These are phyloP conservation scores for Eutrema salsugineum DNA, from an alignment of 441 rosid genomes.

Conservation along the genomic window DNA sequence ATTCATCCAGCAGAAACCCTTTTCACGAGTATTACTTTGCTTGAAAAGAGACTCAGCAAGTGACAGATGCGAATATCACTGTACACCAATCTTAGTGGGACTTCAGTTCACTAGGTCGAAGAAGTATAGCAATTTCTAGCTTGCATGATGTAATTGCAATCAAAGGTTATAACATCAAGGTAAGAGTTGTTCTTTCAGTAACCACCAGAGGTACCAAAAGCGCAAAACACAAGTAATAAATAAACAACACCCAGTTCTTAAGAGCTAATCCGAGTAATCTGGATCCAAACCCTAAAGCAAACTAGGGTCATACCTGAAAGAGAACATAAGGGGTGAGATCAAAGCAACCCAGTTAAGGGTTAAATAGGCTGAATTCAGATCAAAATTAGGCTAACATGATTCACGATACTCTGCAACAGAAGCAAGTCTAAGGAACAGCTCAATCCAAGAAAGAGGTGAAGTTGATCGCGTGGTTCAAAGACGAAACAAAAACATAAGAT, in stretches of 20 bases:
- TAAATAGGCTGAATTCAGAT: neutral
- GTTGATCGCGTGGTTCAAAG: neutral
- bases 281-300: conserved; percentile 11
- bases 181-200: neutral
- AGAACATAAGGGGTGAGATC: neutral
- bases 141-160: neutral
- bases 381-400: too few relatives aligned
- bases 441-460: neutral
- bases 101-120: neutral
- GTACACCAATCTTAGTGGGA: neutral
- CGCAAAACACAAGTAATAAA: neutral
- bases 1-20: neutral
- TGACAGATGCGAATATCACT: neutral
- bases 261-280: neutral
- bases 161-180: neutral
- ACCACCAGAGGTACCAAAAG: neutral
- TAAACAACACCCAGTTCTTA: neutral
- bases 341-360: neutral
- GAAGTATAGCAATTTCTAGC: neutral
- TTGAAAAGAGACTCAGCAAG: conserved; percentile 4
- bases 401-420: neutral
- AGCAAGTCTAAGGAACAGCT: neutral
- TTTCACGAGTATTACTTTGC: neutral
- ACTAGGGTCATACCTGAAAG: conserved; percentile 8
- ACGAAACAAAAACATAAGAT: neutral